Evolutionary conservation across 495 filamentous ascomycete genomes (phyloP).

Genomic region (Evernia prunastri): DNA sequence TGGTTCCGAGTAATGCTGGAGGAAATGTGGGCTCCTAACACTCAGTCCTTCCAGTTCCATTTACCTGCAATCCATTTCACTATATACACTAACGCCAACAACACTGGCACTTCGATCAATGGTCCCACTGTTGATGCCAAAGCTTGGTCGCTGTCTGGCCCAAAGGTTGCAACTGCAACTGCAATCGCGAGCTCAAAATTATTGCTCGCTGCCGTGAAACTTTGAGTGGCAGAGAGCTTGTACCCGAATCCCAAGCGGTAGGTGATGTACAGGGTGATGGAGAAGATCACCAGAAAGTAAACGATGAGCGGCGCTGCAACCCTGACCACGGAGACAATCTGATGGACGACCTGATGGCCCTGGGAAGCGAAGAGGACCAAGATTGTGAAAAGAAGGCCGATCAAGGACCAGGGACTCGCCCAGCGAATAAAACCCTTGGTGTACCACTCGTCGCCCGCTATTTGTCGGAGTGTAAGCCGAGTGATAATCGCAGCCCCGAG

Average conservation of each 20-base stretch:
- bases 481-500: slow-evolving; percentile 73
- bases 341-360: slow-evolving; percentile 69
- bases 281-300: slow-evolving; percentile 74
- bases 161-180: too few relatives aligned
- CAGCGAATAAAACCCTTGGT: slow-evolving; percentile 62
- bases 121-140: too few relatives aligned
- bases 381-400: slow-evolving; percentile 83
- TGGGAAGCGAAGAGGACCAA: slow-evolving; percentile 79
- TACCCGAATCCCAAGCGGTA: slow-evolving; percentile 83
- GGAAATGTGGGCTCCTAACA: too few relatives aligned
- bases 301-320: slow-evolving; percentile 75
- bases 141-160: too few relatives aligned
- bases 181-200: slow-evolving; percentile 95
- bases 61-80: too few relatives aligned
- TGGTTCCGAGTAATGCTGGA: too few relatives aligned
- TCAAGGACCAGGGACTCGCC: slow-evolving; percentile 65
- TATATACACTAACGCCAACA: too few relatives aligned
- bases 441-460: slow-evolving; percentile 55
- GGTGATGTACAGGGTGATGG: too few relatives aligned
- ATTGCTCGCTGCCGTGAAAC: slow-evolving; percentile 91
- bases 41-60: too few relatives aligned
- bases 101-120: too few relatives aligned
- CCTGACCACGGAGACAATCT: slow-evolving; percentile 74
- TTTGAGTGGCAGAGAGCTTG: slow-evolving; percentile 76
- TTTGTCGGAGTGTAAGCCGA: slow-evolving; percentile 53